Base-by-base conservation (phyloP, 768 basidiomycete species). In the Pulveroboletus frians region DNA sequence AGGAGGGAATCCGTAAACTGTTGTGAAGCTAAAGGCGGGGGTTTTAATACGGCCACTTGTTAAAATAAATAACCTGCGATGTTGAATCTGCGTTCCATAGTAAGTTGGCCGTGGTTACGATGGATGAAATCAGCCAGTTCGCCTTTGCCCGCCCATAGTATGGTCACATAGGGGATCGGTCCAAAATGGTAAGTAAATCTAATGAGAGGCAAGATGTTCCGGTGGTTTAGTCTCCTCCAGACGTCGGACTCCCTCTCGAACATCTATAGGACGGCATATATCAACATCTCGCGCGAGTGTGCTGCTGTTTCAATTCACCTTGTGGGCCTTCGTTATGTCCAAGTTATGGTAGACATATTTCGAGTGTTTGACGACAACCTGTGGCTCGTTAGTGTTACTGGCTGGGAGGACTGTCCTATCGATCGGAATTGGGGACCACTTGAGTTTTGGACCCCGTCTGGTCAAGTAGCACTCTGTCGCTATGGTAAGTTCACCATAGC, bases 131-230 rank as follows among this genome's bases (percentile, higher is more conserved):
- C 40, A 13, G 46, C 52, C 18, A 57, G 18, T 15, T 40, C 0
- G 15, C 55, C 55, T 34, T 57, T 50, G 14, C 29, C 34, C 55
- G 53, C 53, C 46, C 43, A 57, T 18, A 50, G 55, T 4, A 55
- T 56, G 20, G 57, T 52, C 3, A 57, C 11, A 20, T 32, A 51
- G 1, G 55, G 55, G 4, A 53, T 39, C 20, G 39, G 50, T 18
- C 44, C 50, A 7, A 53, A 46, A 8, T 46, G 43, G 32, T 49
- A 41, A n/a, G 55, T 43, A n/a, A 57, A 15, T 8, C 50, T 55
- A 2, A 57, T 48, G 1, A 57, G 26, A 35, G 55, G 55, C 7
- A 57, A 27, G 18, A 57, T 17, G 17, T 57, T 57, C 18, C 4
- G 39, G 20, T 57, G 55, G 17, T 36, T 15, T 30, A 57, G 17